Evolutionary conservation across 2,329 filamentous ascomycete genomes (phyloP).

Genomic region (Trichoderma sp.): DNA sequence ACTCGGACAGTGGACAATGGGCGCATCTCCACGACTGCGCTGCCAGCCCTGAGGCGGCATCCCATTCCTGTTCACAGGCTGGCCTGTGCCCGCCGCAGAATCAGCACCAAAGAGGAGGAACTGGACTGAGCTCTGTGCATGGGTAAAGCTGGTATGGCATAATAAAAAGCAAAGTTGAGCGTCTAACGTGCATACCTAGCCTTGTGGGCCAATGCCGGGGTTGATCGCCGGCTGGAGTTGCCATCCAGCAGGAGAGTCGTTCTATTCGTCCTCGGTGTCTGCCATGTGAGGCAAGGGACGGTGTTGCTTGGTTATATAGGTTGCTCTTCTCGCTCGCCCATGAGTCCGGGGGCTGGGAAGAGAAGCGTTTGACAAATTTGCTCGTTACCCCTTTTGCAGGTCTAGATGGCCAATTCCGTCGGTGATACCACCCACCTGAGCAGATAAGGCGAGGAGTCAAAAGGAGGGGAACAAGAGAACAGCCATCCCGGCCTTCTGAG

Average conservation of each 20-base stretch:
- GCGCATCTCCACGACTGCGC: conserved; percentile 10
- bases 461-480: conserved; percentile 17
- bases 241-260: conserved; percentile 4
- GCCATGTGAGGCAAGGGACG: neutral
- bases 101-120: conserved; percentile 13
- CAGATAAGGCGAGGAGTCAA: conserved; percentile 17
- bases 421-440: conserved; percentile 22
- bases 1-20: conserved; percentile 18
- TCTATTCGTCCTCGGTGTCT: conserved; percentile 1
- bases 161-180: neutral
- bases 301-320: conserved; percentile 7
- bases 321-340: neutral
- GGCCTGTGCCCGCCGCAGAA: conserved; percentile 17
- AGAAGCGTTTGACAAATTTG: neutral
- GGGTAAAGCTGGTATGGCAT: conserved; percentile 1
- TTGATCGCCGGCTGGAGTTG: conserved; percentile 6
- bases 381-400: neutral
- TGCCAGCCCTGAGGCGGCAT: neutral
- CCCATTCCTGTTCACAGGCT: conserved; percentile 11
- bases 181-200: conserved; percentile 22
- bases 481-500: neutral
- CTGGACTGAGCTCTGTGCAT: conserved; percentile 10
- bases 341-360: neutral
- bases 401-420: conserved; percentile 10
- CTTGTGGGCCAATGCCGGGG: conserved; percentile 15